Evolutionary conservation across 208 protist species (phyloP), one percentile per base, ranked within the genome.

Genomic region (Trypanosoma caninum): DNA sequence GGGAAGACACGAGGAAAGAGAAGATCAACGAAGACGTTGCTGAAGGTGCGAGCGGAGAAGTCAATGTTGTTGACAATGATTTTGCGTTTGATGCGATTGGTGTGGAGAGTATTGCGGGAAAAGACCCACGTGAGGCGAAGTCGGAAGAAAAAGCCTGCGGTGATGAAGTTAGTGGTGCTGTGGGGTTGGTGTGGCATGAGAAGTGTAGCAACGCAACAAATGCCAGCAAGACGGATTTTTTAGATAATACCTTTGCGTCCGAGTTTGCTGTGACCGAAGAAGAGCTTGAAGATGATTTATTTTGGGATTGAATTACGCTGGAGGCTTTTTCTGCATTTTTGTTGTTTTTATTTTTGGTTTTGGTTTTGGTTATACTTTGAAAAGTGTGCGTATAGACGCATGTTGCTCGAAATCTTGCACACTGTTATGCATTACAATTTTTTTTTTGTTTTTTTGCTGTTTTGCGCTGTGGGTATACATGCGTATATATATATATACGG

Each of bases 221-320:
- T 59, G 28, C 20, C 3, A 40, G 28, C 14, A 20, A 1, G 2
- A 1, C 18, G 4, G 10, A 2, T 46, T 4, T 3, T 3, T 3
- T 27, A 13, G 25, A 30, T n/a, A 14, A 31, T 3, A 33, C 9
- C 2, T 27, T 53, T 10, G 13, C 34, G 33, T 18, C 53, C 27
- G 18, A 54, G 31, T 27, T 55, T 28, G 20, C 23, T 11, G 13
- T 11, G 1, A 13, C 22, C 31, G 16, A 44, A 35, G 33, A 64
- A 46, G 20, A 28, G 30, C 25, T 55, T 1, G 58, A 65, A 23
- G 48, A 65, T 11, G 27, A 48, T 51, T 57, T 51, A 14, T 65
- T 40, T 50, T 14, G 20, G 23, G 41, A n/a, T 40, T 7, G 18
- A 18, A 22, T 23, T 20, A 10, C 13, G 18, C 4, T 37, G 4